These are phyloP conservation scores for Iodosphaeria phyllophila DNA, from an alignment of 2,329 filamentous ascomycete species.

Conservation along the genomic window DNA sequence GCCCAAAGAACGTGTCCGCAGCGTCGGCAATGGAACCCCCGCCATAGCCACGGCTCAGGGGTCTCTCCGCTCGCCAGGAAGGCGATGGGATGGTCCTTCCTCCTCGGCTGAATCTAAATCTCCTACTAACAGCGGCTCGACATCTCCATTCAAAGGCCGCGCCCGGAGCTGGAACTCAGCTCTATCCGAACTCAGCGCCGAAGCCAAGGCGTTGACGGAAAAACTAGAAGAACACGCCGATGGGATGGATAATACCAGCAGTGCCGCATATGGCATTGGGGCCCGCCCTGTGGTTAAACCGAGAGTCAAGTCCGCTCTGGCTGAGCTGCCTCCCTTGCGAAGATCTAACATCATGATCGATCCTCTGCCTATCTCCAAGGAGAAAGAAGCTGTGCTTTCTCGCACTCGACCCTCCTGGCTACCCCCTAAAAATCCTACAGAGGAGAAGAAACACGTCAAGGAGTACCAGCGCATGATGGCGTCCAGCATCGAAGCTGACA, in stretches of 20 bases:
- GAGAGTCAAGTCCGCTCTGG: slow-evolving; percentile 44
- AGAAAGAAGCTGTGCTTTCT: slow-evolving; percentile 70
- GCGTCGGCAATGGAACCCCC: slow-evolving; percentile 46
- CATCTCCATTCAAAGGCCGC: slow-evolving; percentile 31
- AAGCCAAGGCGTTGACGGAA: slow-evolving; percentile 58
- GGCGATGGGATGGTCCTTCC: slow-evolving; percentile 30
- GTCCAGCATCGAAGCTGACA: slow-evolving; percentile 37
- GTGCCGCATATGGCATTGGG: slow-evolving; percentile 5
- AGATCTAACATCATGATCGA: slow-evolving; percentile 70
- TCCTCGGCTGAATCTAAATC: slow-evolving; percentile 15
- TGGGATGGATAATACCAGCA: slow-evolving; percentile 31
- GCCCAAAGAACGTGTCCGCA: slow-evolving; percentile 30
- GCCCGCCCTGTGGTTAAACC: slow-evolving; percentile 20
- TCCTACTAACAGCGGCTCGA: slow-evolving; percentile 16
- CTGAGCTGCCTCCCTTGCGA: slow-evolving; percentile 51
- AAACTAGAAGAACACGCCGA: slow-evolving; percentile 66
- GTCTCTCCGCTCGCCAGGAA: slow-evolving; percentile 35
- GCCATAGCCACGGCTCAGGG: slow-evolving; percentile 38
- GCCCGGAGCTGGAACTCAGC: slow-evolving; percentile 62
- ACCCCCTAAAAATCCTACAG: slow-evolving; percentile 71
- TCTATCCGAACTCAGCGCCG: slow-evolving; percentile 47
- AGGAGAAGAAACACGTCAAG: slow-evolving; percentile 76
- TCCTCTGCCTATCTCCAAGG: slow-evolving; percentile 65
- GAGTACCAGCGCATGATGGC: slow-evolving; percentile 76
- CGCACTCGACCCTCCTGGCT: slow-evolving; percentile 71